Percentiles rank a stretch among this genome's conserved stretches.
Conservation (phyloP, 2,329 filamentous ascomycete genomes). For the Raffaelea ambrosiae region DNA sequence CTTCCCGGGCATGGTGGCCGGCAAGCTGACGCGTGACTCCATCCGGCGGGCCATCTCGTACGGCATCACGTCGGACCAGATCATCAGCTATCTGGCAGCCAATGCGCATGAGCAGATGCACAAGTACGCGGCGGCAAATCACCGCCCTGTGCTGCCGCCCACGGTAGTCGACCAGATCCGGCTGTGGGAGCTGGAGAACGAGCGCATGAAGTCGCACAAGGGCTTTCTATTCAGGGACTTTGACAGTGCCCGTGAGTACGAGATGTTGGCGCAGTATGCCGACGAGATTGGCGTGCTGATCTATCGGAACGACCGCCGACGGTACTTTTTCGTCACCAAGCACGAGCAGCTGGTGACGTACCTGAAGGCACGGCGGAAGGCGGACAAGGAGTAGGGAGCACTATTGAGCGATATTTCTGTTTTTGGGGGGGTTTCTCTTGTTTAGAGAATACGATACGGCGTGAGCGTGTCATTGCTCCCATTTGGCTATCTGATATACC, state of each 20-base stretch:
- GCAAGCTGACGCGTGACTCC: slow-evolving; percentile 80
- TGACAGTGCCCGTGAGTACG: slow-evolving; percentile 59
- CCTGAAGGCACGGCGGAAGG: slow-evolving; percentile 56
- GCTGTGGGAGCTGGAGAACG: slow-evolving; percentile 94
- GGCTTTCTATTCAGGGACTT: slow-evolving; percentile 93
- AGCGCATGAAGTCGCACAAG: slow-evolving; percentile 75
- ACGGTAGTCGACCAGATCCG: slow-evolving; percentile 97
- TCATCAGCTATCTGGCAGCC: slow-evolving; percentile 83
- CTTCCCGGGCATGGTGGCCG: slow-evolving; percentile 89
- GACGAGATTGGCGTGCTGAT: slow-evolving; percentile 83
- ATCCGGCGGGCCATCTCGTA: slow-evolving; percentile 79
- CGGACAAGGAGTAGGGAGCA: slow-evolving; percentile 21
- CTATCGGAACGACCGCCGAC: slow-evolving; percentile 73
- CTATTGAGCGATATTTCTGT: not conserved
- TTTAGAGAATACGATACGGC: too few species aligned
- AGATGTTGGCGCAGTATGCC: slow-evolving; percentile 66
- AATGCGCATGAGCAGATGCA: slow-evolving; percentile 95
- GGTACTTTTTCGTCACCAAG: slow-evolving; percentile 86
- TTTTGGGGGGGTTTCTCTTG: too few species aligned
- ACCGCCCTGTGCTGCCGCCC: slow-evolving; percentile 72
- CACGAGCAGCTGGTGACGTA: slow-evolving; percentile 83
- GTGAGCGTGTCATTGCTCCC: too few species aligned
- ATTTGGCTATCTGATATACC: too few species aligned
- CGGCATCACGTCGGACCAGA: slow-evolving; percentile 91
- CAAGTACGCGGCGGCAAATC: slow-evolving; percentile 48